Evolutionary conservation across 495 filamentous ascomycete genomes (phyloP).

Genomic region (Aspergillus egyptiacus): DNA sequence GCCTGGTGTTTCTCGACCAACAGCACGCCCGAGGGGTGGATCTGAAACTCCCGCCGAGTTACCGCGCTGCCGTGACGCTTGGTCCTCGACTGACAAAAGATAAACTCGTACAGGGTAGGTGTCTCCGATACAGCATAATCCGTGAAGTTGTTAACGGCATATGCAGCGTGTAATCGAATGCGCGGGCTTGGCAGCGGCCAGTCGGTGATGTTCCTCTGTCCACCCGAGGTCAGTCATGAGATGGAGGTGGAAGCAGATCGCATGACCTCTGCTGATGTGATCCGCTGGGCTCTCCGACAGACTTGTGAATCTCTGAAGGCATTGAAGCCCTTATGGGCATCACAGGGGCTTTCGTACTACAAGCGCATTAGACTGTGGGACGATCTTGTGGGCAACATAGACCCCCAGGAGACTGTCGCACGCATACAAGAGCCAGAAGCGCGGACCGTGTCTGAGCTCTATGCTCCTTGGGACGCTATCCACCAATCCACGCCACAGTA

Average conservation of each 20-base stretch:
- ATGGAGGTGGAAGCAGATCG: background rate
- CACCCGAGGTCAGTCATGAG: slow-evolving; percentile 37
- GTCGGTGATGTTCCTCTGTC: slow-evolving; percentile 48
- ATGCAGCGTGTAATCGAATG: slow-evolving; percentile 62
- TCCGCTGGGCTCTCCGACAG: slow-evolving; percentile 10
- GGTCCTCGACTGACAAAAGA: slow-evolving; percentile 62
- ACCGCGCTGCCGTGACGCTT: slow-evolving; percentile 57
- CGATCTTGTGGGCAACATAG: background rate
- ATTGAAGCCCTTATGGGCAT: slow-evolving; percentile 8
- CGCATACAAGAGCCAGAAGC: slow-evolving; percentile 15
- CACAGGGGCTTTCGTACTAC: slow-evolving; percentile 11
- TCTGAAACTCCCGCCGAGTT: slow-evolving; percentile 49
- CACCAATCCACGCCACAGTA: background rate
- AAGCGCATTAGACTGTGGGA: background rate
- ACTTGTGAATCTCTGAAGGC: slow-evolving; percentile 9
- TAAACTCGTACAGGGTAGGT: slow-evolving; percentile 60
- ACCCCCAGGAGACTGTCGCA: background rate
- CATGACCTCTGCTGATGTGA: slow-evolving; percentile 2
- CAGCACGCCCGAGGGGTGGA: slow-evolving; percentile 68
- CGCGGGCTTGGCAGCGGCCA: slow-evolving; percentile 52
- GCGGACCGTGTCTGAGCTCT: slow-evolving; percentile 8
- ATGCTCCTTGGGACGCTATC: slow-evolving; percentile 3
- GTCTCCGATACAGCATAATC: background rate
- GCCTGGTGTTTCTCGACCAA: slow-evolving; percentile 63
- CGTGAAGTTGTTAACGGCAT: background rate